Base-by-base conservation (phyloP, 768 basidiomycete genomes). In the Trametes cingulata region DNA sequence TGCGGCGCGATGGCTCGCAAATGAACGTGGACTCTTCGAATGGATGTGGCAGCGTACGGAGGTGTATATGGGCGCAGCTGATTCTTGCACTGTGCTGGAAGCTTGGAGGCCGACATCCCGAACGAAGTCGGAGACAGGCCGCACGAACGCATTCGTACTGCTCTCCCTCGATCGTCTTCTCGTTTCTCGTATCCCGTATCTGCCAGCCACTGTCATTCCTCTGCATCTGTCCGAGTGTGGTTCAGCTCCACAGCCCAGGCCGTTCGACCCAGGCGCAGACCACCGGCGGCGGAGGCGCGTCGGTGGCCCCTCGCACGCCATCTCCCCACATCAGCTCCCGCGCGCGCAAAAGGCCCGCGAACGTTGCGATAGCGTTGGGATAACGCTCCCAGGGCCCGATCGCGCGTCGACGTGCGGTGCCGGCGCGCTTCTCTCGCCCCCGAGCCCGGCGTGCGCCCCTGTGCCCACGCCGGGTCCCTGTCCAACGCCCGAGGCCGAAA, bases 341-440 rank as follows among this genome's bases (percentile, higher is more conserved):
- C 40, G 5, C 20, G n/a, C 37, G 8, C 33, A 56, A 47, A 46
- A 19, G 45, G 19, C 10, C 46, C 46, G 55, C 45, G 55, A 56
- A 45, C 45, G 33, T 48, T 56, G 55, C 22, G 55, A 47, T 27
- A 56, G 55, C 46, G 17, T 36, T 56, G 55, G 46, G 17, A 9
- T 20, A n/a, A 24, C 36, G 45, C 55, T 56, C 35, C 33, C 33
- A 56, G 46, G 45, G 24, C 36, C 45, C 55, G 46, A 48, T 56
- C 46, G 24, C 37, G 43, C 36, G n/a, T 36, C 46, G 45, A 40
- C 25, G 42, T 42, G 42, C 52, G 52, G 52, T 41, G 33, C 52
- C 33, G 52, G 19, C 20, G 52, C 41, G 52, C 45, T 48, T 45
- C 33, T 49, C 48, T 35, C 29, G 48, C 48, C n/a, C 46, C 33